phyloP scores from a whole-genome alignment of 352 stramenopile genomes.

The Globisporangium cylindrosporum region DNA sequence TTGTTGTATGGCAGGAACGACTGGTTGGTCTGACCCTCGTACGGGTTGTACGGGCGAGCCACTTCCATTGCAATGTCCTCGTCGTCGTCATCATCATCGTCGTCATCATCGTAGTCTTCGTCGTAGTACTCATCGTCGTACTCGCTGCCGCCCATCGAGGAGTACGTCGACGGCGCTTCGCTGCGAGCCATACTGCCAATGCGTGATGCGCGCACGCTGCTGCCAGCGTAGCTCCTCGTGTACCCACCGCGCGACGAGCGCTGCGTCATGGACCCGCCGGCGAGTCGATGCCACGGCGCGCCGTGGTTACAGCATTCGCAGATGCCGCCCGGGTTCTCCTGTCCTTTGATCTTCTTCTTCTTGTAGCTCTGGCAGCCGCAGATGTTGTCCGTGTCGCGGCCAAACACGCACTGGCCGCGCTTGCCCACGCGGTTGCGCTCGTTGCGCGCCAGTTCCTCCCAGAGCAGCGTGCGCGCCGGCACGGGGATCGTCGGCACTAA shows the following conservation, averaged over 20 bases:
- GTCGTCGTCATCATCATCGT: conserved; percentile 57
- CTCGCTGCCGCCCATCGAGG: conserved; percentile 22
- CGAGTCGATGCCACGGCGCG: conserved; percentile 62
- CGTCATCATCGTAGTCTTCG: conserved; percentile 20
- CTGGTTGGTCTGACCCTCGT: conserved; percentile 10
- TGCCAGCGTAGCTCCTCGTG: conserved; percentile 13
- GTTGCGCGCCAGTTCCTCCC: conserved; percentile 69
- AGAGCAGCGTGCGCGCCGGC: conserved; percentile 71
- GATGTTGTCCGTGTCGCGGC: conserved; percentile 40
- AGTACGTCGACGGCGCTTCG: conserved; percentile 8
- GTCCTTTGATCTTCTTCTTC: conserved; percentile 39
- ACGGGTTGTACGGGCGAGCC: conserved; percentile 40
- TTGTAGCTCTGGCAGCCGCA: conserved; percentile 67
- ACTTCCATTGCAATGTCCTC: conserved; percentile 76
- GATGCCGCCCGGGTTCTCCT: conserved; percentile 49
- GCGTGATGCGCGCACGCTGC: conserved; percentile 23
- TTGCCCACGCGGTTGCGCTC: conserved; percentile 37
- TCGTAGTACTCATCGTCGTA: conserved; percentile 32
- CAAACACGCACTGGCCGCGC: conserved; percentile 68
- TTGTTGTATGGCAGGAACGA: neutral
- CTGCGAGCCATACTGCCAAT: conserved; percentile 29
- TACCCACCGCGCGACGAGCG: conserved; percentile 9
- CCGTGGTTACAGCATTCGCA: conserved; percentile 75
- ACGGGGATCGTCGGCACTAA: conserved; percentile 72
- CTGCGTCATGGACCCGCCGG: conserved; percentile 41